Evolutionary conservation across 2,329 filamentous ascomycete species (phyloP).

Genomic region (Stachybotrys echinatus): DNA sequence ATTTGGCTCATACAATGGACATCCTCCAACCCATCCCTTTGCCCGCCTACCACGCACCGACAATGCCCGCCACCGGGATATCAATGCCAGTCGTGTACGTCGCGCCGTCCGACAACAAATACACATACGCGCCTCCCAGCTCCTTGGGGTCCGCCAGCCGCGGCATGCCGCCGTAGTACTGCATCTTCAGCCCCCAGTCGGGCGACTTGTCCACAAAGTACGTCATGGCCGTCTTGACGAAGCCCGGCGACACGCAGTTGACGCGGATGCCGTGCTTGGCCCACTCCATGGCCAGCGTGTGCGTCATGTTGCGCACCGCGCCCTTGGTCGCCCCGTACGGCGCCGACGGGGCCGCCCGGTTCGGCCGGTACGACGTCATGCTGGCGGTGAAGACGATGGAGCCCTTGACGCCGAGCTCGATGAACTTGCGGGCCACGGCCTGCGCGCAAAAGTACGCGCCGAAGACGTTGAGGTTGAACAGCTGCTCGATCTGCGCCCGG

Average conservation of each 20-base stretch:
- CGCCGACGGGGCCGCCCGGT: constrained; percentile 45
- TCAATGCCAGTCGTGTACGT: constrained; percentile 45
- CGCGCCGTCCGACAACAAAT: constrained; percentile 47
- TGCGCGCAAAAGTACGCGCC: constrained; percentile 40
- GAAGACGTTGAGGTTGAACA: constrained; percentile 30
- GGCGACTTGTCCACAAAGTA: constrained; percentile 45
- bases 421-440: constrained; percentile 36
- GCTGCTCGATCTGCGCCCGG: constrained; percentile 23
- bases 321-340: constrained; percentile 40
- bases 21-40: neutral
- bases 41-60: constrained; percentile 14
- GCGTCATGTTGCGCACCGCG: constrained; percentile 32
- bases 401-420: constrained; percentile 26
- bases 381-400: constrained; percentile 39
- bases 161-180: constrained; percentile 54
- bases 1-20: no score
- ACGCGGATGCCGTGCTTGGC: constrained; percentile 39
- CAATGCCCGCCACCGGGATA: constrained; percentile 35
- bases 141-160: constrained; percentile 47
- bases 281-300: constrained; percentile 41
- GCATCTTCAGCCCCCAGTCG: constrained; percentile 51
- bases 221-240: constrained; percentile 38
- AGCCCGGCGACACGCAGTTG: constrained; percentile 40
- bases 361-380: constrained; percentile 43
- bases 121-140: constrained; percentile 51